phyloP scores from a whole-genome alignment of 345 rosid genomes.

The Capsella bursapastoris region DNA sequence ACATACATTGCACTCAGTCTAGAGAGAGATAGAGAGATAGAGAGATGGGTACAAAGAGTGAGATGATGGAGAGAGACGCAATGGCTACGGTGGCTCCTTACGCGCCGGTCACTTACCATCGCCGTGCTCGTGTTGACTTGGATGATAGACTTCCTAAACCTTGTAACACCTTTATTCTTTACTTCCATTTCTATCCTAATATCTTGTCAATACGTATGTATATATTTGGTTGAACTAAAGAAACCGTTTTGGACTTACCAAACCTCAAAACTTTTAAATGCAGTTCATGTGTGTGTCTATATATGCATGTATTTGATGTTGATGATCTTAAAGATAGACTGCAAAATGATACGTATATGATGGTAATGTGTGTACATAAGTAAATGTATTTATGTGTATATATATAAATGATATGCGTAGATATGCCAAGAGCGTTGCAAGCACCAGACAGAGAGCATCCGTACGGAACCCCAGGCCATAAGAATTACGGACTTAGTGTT shows the following conservation, averaged over 20 bases:
- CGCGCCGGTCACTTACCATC: conserved; percentile 74
- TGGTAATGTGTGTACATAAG: too few relatives aligned
- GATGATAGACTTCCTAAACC: conserved; percentile 81
- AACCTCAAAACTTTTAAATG: not conserved
- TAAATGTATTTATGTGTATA: too few relatives aligned
- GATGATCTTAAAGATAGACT: not conserved
- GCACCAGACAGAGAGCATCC: conserved; percentile 88
- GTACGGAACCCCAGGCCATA: conserved; percentile 72
- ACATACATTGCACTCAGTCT: conserved; percentile 18
- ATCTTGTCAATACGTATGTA: not conserved
- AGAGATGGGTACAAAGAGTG: conserved; percentile 36
- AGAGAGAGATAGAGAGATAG: conserved; percentile 18
- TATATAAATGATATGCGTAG: conserved; percentile 43
- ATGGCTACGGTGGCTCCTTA: conserved; percentile 72
- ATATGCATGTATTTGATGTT: not conserved
- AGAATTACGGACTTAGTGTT: conserved; percentile 62
- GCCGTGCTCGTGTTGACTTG: conserved; percentile 67
- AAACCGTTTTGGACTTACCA: not conserved
- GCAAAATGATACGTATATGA: not conserved
- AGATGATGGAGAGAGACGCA: conserved; percentile 53
- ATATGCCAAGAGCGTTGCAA: conserved; percentile 82
- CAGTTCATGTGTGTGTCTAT: not conserved
- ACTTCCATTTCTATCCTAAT: not conserved
- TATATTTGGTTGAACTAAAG: not conserved
- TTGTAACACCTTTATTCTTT: conserved; percentile 47